phyloP scores from a whole-genome alignment of 2,329 filamentous ascomycete species.

The Beauveria varroae region DNA sequence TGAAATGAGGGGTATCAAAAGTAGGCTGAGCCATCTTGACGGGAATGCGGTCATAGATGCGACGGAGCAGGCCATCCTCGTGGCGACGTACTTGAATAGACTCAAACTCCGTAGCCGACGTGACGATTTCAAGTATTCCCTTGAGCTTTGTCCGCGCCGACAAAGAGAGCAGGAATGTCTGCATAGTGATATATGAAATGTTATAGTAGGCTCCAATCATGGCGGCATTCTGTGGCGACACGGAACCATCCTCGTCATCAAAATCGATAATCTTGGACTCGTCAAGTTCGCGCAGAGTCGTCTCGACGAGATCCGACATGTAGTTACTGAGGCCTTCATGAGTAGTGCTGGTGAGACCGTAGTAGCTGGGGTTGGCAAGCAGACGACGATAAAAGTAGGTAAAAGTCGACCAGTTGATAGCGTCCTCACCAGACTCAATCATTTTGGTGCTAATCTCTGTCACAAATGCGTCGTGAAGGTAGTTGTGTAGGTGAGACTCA shows the following conservation, averaged over 20 bases:
- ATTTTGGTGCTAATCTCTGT: conserved; percentile 95
- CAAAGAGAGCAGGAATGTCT: conserved; percentile 90
- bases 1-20: conserved; percentile 95
- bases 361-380: conserved; percentile 93
- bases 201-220: conserved; percentile 99
- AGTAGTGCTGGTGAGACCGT: conserved; percentile 78
- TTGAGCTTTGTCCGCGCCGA: conserved; percentile 88
- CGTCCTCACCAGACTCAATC: conserved; percentile 91
- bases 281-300: conserved; percentile 78
- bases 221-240: conserved; percentile 85
- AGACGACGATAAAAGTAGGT: conserved; percentile 96
- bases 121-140: conserved; percentile 93
- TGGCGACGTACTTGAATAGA: conserved; percentile 89
- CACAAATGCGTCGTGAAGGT: conserved; percentile 91
- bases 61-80: conserved; percentile 78
- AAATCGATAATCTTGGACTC: conserved; percentile 95
- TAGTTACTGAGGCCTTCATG: conserved; percentile 92
- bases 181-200: conserved; percentile 98
- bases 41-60: conserved; percentile 89
- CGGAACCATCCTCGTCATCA: conserved; percentile 85
- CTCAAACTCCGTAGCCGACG: conserved; percentile 94
- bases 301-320: conserved; percentile 90
- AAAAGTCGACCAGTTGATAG: conserved; percentile 97
- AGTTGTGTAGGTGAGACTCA: conserved; percentile 86
- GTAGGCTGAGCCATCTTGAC: conserved; percentile 87